Base-by-base conservation (phyloP, 352 stramenopile species). In the Phytopythium aichiense region DNA sequence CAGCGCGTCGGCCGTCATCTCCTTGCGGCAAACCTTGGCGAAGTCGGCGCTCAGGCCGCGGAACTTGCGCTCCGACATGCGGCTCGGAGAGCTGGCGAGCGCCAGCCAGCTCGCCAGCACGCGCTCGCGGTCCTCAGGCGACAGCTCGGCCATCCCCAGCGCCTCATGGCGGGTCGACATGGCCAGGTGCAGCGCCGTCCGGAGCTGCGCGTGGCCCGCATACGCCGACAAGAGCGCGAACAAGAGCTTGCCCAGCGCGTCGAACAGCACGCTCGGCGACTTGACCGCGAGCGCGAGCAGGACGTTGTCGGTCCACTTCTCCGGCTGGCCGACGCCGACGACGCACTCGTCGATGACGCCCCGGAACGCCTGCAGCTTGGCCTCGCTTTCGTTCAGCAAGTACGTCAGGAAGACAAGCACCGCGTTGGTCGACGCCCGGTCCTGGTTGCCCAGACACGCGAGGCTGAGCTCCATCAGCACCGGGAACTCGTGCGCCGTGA, bases 11-110 rank as follows among this genome's bases (percentile, higher is more conserved):
- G 65, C 65, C 12, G 79, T 86, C 63, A 81, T 65, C 56, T 91
- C 79, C 60, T 88, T 87, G 52, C 79, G 78, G 53, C 82, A 89
- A 46, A 89, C 79, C 64, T 89, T 89, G n/a, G 82, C 82, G 54
- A 91, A 85, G 48, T 91, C 82, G 5, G 60, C 66, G 65, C 77
- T 84, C 11, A 91, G 59, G 7, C 77, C 76, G 28, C 79, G 79
- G 56, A 89, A 91, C 16, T 74, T 74, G 16, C 82, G 70, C 58
- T 89, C 76, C 1, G 76, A 77, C 42, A 83, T 74, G 9, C 65
- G 74, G 22, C 74, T 88, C 33, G 79, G 76, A 56, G 76, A 58
- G n/a, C 71, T 60, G n/a, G 79, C 78, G 25, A 88, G 69, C 1
- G 65, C 67, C 28, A 89, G 61, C 82, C 78, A 91, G 50, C 84